Conservation (phyloP, 2,329 filamentous ascomycete species). For the Exophiala alcalophila region DNA sequence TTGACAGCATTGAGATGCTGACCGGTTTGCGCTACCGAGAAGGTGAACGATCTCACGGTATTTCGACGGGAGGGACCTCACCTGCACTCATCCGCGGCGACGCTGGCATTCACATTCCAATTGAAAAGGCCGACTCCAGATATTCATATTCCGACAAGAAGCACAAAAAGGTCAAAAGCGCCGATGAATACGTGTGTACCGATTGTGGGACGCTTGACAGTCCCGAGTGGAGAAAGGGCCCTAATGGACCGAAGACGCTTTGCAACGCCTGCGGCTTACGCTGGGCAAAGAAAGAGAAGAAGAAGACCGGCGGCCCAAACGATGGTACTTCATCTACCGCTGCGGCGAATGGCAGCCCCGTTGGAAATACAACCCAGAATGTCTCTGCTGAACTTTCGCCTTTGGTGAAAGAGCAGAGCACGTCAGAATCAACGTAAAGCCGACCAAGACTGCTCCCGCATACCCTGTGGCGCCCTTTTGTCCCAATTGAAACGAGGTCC, state of each 20-base stretch:
- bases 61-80: slow-evolving; percentile 80
- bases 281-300: slow-evolving; percentile 74
- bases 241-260: slow-evolving; percentile 85
- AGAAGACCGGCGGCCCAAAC: slow-evolving; percentile 40
- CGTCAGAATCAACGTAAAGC: not conserved
- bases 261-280: slow-evolving; percentile 91
- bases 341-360: not conserved
- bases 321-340: slow-evolving; percentile 3
- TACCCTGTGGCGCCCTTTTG: not conserved
- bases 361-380: too few species aligned
- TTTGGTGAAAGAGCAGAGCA: too few species aligned
- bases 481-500: not conserved
- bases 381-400: too few species aligned
- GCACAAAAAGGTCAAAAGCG: slow-evolving; percentile 71
- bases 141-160: slow-evolving; percentile 64
- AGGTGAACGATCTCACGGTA: slow-evolving; percentile 81
- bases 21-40: slow-evolving; percentile 85
- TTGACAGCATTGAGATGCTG: slow-evolving; percentile 88
- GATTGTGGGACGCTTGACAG: slow-evolving; percentile 94
- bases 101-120: slow-evolving; percentile 77
- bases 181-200: slow-evolving; percentile 88
- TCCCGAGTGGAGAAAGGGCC: slow-evolving; percentile 94
- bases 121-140: slow-evolving; percentile 64
- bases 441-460: not conserved
- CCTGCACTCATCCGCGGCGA: slow-evolving; percentile 81